These are phyloP conservation scores for Coccomyxa subellipsoidea DNA, from an alignment of 163 green algal genomes.

Conservation along the genomic window DNA sequence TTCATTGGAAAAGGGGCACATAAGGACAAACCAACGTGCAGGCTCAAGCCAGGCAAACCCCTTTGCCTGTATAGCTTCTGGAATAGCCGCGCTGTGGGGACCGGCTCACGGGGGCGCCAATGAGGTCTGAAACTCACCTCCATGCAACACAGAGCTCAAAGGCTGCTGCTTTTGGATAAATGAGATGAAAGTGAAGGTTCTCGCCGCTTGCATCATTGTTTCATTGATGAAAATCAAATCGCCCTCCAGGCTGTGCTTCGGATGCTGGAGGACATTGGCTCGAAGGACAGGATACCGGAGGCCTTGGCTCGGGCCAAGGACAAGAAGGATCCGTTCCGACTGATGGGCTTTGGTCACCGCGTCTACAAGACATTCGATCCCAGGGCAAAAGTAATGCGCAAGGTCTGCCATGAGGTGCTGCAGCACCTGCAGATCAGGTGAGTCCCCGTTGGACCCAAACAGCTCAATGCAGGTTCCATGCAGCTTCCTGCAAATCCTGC, in stretches of 20 bases:
- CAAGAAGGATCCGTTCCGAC: constrained; percentile 26
- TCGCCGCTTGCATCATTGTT: too few species aligned
- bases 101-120: constrained; percentile 85
- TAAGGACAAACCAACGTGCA: constrained; percentile 2
- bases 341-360: constrained; percentile 51
- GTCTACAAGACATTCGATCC: constrained; percentile 75
- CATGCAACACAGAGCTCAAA: too few species aligned
- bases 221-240: too few species aligned
- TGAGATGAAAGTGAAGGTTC: too few species aligned
- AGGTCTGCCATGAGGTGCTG: constrained; percentile 58
- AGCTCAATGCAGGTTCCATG: too few species aligned
- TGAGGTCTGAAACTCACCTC: constrained; percentile 17
- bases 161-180: too few species aligned
- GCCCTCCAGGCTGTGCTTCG: constrained; percentile 93
- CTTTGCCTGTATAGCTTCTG: constrained; percentile 66
- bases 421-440: constrained; percentile 30
- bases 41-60: constrained; percentile 65
- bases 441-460: background rate
- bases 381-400: constrained; percentile 61
- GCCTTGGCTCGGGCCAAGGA: constrained; percentile 83
- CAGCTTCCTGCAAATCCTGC: too few species aligned
- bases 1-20: too few species aligned
- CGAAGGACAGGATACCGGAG: constrained; percentile 77
- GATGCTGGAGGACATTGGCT: constrained; percentile 93
- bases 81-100: constrained; percentile 77